Evolutionary conservation across 805 yeast genomes (phyloP).

Genomic region (Barnettozyma pratensis): DNA sequence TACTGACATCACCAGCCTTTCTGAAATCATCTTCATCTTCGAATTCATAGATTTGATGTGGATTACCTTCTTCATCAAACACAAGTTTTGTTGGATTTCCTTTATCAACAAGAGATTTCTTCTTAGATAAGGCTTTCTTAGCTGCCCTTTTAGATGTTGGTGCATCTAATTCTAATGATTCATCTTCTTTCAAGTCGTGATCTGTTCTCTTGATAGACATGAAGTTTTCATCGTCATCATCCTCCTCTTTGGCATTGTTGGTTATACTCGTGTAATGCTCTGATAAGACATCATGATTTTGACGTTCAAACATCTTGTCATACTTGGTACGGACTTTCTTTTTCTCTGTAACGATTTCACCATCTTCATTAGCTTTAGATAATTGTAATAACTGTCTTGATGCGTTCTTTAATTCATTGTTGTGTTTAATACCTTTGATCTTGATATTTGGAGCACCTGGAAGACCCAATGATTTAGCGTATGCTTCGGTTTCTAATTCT

Average conservation of each 20-base stretch:
- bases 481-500: constrained; percentile 73
- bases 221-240: constrained; percentile 61
- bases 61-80: constrained; percentile 91
- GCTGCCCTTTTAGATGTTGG: constrained; percentile 80
- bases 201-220: constrained; percentile 74
- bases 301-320: constrained; percentile 93
- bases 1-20: constrained; percentile 59
- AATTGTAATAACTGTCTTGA: constrained; percentile 64
- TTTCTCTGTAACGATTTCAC: constrained; percentile 39
- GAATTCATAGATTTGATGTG: constrained; percentile 88
- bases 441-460: constrained; percentile 96
- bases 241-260: constrained; percentile 30
- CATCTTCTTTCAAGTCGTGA: constrained; percentile 63
- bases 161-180: constrained; percentile 51
- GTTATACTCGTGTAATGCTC: constrained; percentile 82
- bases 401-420: constrained; percentile 74
- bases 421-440: constrained; percentile 47
- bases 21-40: constrained; percentile 86
- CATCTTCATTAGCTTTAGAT: constrained; percentile 57
- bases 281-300: constrained; percentile 86
- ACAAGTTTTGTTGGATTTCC: constrained; percentile 73
- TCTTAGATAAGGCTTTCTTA: constrained; percentile 84
- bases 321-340: constrained; percentile 73
- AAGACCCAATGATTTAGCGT: constrained; percentile 82
- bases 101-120: constrained; percentile 53